Conservation (phyloP, 345 rosid species). For the Garcia nutans region DNA sequence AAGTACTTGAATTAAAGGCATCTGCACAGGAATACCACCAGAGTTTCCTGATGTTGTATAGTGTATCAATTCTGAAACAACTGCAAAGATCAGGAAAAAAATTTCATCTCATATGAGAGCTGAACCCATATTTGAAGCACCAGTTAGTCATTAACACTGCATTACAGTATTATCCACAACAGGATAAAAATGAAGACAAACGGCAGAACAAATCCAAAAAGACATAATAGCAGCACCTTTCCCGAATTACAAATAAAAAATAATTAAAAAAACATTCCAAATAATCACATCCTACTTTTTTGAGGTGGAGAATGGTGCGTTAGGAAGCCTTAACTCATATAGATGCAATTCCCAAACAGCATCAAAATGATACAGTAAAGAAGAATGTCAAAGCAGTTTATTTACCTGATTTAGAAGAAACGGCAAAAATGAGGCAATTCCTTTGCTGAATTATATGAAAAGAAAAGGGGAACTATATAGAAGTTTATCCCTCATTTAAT, state of each 20-base stretch:
- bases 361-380: background rate
- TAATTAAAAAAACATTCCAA: background rate
- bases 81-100: conserved; percentile 45
- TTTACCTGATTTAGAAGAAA: no score
- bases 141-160: background rate
- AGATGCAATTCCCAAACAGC: background rate
- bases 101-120: background rate
- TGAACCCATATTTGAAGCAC: background rate
- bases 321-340: background rate
- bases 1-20: conserved; percentile 90
- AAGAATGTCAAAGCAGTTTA: background rate
- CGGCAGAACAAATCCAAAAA: background rate
- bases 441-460: background rate
- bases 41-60: conserved; percentile 70
- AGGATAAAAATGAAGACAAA: background rate
- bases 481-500: no score
- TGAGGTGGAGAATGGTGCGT: background rate
- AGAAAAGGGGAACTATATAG: no score
- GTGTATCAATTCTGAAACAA: conserved; percentile 90
- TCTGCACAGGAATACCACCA: conserved; percentile 76
- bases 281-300: background rate
- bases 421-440: background rate
- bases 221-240: background rate
- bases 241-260: background rate
- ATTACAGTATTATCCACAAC: background rate